Evolutionary conservation across 2,329 filamentous ascomycete genomes (phyloP).

Genomic region (Monosporascus sp.): DNA sequence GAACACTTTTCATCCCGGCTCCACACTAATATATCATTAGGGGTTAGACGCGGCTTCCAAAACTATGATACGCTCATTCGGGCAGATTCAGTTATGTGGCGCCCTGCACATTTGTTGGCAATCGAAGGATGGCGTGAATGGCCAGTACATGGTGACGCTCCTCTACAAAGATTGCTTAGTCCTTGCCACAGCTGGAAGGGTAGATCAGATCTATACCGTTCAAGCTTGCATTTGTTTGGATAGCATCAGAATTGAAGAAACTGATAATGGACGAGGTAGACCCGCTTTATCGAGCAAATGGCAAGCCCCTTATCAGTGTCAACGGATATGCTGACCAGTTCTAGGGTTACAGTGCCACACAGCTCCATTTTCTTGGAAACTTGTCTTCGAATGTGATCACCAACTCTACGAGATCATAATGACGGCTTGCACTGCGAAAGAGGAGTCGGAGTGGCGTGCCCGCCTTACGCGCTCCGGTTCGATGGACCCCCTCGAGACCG

Average conservation of each 20-base stretch:
- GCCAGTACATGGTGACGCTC: constrained; percentile 78
- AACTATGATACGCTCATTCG: constrained; percentile 71
- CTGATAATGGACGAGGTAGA: constrained; percentile 70
- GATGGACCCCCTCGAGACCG: constrained; percentile 43
- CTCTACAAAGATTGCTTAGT: constrained; percentile 79
- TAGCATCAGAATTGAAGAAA: constrained; percentile 62
- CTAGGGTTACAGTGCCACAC: constrained; percentile 82
- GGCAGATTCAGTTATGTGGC: constrained; percentile 76
- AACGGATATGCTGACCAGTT: constrained; percentile 12
- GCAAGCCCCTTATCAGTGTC: constrained; percentile 1
- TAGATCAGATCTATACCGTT: constrained; percentile 65
- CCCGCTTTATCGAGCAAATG: background rate
- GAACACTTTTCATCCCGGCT: background rate
- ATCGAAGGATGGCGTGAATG: constrained; percentile 60
- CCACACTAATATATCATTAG: constrained; percentile 27
- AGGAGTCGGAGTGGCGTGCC: constrained; percentile 75
- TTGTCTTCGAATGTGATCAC: constrained; percentile 74
- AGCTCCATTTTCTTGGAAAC: constrained; percentile 85
- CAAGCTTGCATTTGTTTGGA: constrained; percentile 68
- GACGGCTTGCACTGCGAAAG: constrained; percentile 76
- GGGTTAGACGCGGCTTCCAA: constrained; percentile 49
- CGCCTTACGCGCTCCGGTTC: constrained; percentile 53
- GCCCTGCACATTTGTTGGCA: constrained; percentile 82
- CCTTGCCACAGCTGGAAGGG: constrained; percentile 62
- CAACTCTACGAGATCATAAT: constrained; percentile 80